A percentile compares a stretch with the other conserved stretches of the same genome.
Evolutionary conservation across 2,329 filamentous ascomycete species (phyloP).

Genomic region (Penicillium sp.): DNA sequence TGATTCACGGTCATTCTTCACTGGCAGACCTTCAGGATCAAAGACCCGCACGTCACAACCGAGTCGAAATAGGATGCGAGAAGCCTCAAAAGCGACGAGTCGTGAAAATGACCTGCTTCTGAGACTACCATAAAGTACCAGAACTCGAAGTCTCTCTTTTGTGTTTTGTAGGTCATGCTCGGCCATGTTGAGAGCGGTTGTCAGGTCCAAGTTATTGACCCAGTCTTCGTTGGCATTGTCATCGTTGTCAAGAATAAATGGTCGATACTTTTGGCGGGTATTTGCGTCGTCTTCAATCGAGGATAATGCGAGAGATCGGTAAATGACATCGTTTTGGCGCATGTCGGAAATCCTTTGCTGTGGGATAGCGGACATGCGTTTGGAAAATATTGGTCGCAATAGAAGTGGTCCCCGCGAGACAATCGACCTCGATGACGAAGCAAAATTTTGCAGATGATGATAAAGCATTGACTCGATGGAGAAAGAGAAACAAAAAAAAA

Average conservation of each 20-base stretch:
- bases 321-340: background rate
- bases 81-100: constrained; percentile 60
- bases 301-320: constrained; percentile 46
- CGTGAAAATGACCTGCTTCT: constrained; percentile 59
- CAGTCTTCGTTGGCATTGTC: constrained; percentile 49
- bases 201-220: constrained; percentile 58
- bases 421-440: background rate
- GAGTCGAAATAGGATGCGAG: constrained; percentile 61
- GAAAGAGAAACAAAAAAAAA: background rate
- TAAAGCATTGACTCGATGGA: background rate
- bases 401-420: background rate
- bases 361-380: background rate
- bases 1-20: constrained; percentile 64
- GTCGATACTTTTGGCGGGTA: constrained; percentile 54
- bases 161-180: constrained; percentile 46
- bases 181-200: constrained; percentile 53
- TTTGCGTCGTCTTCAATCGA: constrained; percentile 48
- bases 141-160: constrained; percentile 52
- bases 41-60: constrained; percentile 67
- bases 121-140: constrained; percentile 64
- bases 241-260: constrained; percentile 51
- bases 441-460: background rate
- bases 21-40: constrained; percentile 58
- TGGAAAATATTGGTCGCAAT: background rate
- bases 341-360: background rate